Evolutionary conservation across 306 rosid species (phyloP), one percentile per base, ranked within the genome.

Genomic region (Boehmeria nivea): DNA sequence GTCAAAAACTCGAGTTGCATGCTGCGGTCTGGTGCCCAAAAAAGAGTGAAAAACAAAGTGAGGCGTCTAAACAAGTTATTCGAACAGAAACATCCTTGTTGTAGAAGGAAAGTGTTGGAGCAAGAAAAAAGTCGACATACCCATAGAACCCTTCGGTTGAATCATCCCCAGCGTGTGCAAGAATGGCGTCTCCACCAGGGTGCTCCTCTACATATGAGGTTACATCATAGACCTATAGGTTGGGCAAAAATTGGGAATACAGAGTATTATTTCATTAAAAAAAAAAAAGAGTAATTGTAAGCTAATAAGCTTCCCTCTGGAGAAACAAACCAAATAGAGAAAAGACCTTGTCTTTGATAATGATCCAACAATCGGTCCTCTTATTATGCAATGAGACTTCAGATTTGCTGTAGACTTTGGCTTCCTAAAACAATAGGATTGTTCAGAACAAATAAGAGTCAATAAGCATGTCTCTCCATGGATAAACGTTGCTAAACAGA

Each of bases 101-200:
- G n/a, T n/a, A n/a, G n/a, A n/a, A n/a, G n/a, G n/a, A n/a, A n/a
- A n/a, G n/a, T n/a, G n/a, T n/a, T n/a, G n/a, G n/a, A n/a, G n/a
- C n/a, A n/a, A n/a, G n/a, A n/a, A 19, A 49, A 49, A 21, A 21
- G 31, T 3, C 17, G 25, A 26, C 25, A 34, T 31, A 54, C 59
- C 59, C 59, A 11, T 16, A 54, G 25, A 54, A 54, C 12, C 59
- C 59, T 54, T 54, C 59, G 4, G 59, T 54, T 34, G 59, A 54
- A 36, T 54, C 59, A 18, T 18, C 61, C 63, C 98, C 98, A 8
- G 98, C 95, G 64, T 91, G 95, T 40, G 80, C 67, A 51, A 87
- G 73, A 73, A 91, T 91, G 68, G 98, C 93, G 73, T 91, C 98
- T 44, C 98, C 98, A 50, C 98, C 98, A 2, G 98, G 98, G 74